A percentile compares a stretch with the other conserved stretches of the same genome.
Conservation (phyloP, 257 asterid genomes). For the Solanum appendiculatum region DNA sequence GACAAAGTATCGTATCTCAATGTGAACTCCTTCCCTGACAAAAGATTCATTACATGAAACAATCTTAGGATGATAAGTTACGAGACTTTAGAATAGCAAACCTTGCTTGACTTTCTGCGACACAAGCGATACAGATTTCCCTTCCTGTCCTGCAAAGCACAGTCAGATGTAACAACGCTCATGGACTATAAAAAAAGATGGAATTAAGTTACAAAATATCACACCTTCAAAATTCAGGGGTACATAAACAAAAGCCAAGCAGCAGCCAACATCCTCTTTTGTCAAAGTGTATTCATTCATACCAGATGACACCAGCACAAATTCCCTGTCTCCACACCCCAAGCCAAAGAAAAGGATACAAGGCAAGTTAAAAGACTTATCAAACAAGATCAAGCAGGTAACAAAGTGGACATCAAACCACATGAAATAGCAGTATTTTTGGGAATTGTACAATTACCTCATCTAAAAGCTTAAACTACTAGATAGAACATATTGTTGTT, state of each 20-base stretch:
- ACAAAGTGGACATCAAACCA: neutral
- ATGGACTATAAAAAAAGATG: neutral
- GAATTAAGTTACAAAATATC: neutral
- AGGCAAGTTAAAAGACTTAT: neutral
- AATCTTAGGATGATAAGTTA: neutral
- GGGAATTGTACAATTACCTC: neutral
- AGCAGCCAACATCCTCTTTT: slow-evolving; percentile 70
- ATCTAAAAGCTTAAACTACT: neutral
- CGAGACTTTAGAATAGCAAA: slow-evolving; percentile 10
- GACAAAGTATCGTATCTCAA: neutral
- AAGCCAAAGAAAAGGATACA: slow-evolving; percentile 5
- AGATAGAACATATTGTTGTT: neutral
- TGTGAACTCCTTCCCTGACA: neutral
- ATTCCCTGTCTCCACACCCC: slow-evolving; percentile 35
- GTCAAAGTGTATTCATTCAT: slow-evolving; percentile 62
- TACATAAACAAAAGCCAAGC: slow-evolving; percentile 58
- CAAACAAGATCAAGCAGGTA: neutral
- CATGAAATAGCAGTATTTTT: neutral
- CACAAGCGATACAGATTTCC: slow-evolving; percentile 52
- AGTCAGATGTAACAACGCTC: neutral
- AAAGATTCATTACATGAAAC: neutral
- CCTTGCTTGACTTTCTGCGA: slow-evolving; percentile 73
- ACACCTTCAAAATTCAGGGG: slow-evolving; percentile 93
- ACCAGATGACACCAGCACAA: slow-evolving; percentile 53
- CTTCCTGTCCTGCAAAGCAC: slow-evolving; percentile 75